Conservation (phyloP, 352 stramenopile genomes). For the Pythium volutum region DNA sequence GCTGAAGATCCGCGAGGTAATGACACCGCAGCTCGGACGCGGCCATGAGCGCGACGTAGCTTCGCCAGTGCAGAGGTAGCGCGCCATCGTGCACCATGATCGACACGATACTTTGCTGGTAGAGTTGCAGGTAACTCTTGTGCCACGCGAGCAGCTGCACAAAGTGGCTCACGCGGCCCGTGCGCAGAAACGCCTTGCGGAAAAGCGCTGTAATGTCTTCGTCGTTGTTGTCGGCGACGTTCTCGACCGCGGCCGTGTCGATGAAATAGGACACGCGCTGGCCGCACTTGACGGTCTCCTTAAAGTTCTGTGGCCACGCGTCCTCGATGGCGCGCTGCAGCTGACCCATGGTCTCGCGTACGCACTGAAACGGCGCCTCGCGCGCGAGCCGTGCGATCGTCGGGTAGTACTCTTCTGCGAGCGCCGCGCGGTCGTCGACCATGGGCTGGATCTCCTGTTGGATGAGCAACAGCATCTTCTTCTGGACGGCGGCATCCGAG, state of each 20-base stretch:
- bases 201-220: constrained; percentile 54
- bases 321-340: constrained; percentile 46
- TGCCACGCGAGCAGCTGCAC: constrained; percentile 78
- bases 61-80: constrained; percentile 73
- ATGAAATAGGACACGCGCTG: constrained; percentile 63
- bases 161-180: constrained; percentile 76
- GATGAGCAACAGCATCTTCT: constrained; percentile 51
- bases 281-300: neutral
- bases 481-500: constrained; percentile 56
- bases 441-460: constrained; percentile 60
- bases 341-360: constrained; percentile 52
- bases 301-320: constrained; percentile 6
- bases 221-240: constrained; percentile 37
- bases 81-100: constrained; percentile 78
- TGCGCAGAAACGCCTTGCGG: constrained; percentile 52
- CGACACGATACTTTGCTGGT: constrained; percentile 53
- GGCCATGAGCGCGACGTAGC: constrained; percentile 85
- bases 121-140: constrained; percentile 70
- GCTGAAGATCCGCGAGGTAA: constrained; percentile 74
- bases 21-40: constrained; percentile 71
- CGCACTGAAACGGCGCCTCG: constrained; percentile 59
- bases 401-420: constrained; percentile 64
- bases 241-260: constrained; percentile 32
- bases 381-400: constrained; percentile 58
- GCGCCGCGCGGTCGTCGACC: constrained; percentile 25